Percentiles rank a stretch among this genome's conserved stretches.
Evolutionary conservation across 1,284 basidiomycete genomes (phyloP).

Genomic region (Sporisorium sorghi): DNA sequence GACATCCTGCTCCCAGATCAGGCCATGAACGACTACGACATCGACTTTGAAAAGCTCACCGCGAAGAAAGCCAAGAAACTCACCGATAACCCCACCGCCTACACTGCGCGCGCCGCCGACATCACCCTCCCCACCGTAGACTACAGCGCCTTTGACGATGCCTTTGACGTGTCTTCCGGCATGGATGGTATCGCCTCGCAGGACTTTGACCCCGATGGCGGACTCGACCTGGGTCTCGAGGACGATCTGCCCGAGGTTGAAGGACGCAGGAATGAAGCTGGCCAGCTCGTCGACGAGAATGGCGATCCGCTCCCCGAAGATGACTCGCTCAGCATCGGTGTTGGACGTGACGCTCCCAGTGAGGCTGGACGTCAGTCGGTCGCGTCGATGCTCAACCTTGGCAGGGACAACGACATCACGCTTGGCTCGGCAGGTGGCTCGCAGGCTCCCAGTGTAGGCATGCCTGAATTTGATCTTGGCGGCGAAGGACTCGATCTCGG

Average conservation of each 20-base stretch:
- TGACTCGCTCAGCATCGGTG: constrained; percentile 63
- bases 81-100: constrained; percentile 38
- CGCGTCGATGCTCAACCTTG: constrained; percentile 49
- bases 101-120: constrained; percentile 79
- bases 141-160: constrained; percentile 53
- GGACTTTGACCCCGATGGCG: constrained; percentile 63
- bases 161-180: constrained; percentile 51
- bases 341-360: constrained; percentile 62
- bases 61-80: constrained; percentile 72
- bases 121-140: constrained; percentile 72
- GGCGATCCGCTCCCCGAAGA: constrained; percentile 69
- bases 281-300: constrained; percentile 55
- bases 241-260: constrained; percentile 70
- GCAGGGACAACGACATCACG: constrained; percentile 44
- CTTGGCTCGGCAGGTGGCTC: constrained; percentile 45
- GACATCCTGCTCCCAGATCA: constrained; percentile 82
- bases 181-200: constrained; percentile 59
- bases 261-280: constrained; percentile 44
- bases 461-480: constrained; percentile 48
- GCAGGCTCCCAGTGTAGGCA: constrained; percentile 44
- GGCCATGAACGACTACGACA: constrained; percentile 57
- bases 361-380: constrained; percentile 51
- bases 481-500: constrained; percentile 75
- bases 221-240: constrained; percentile 70
- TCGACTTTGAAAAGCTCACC: constrained; percentile 75